Evolutionary conservation across 805 yeast genomes (phyloP), one percentile per base, ranked within the genome.

Genomic region (Starmerella lactis-condensi): DNA sequence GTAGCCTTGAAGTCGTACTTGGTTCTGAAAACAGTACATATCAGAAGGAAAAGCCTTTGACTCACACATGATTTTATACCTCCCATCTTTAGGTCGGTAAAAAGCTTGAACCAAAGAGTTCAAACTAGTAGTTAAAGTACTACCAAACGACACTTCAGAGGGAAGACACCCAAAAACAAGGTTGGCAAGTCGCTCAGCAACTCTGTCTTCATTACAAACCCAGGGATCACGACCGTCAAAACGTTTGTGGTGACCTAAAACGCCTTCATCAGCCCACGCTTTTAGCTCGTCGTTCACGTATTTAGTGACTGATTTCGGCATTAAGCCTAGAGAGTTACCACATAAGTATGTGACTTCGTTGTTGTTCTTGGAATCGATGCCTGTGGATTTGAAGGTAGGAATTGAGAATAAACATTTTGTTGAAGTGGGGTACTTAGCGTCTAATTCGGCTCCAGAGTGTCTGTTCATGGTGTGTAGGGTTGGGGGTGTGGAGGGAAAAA

Each of bases 241-340:
- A 14, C 54, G 54, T 11, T 36, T 37, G 45, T 76, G 91, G 52
- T 83, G 96, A 0, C 89, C 68, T 39, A 76, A 82, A 6, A 83
- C 96, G 2, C 72, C 96, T 21, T 82, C 57, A 17, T 51, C 59
- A 19, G 68, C 60, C 96, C 96, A 83, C 0, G 89, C 92, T 40
- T 70, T 65, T 29, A 83, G 56, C 51, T 83, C 95, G 24, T 58
- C 62, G 29, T 54, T 53, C 11, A 83, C 57, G 11, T 76, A 75
- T 5, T 41, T 39, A 21, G 66, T 57, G 0, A 83, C 72, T 6
- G 58, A 47, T 30, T 53, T 58, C 0, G 96, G 95, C 83, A 81
- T 76, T 36, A 83, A 56, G 0, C 96, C 96, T 5, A 83, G 65
- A n/a, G 93, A 79, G 57, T 83, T 85, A 2, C 96, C 96, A 54